phyloP scores from a whole-genome alignment of 2,329 filamentous ascomycete genomes.

The Colletotrichum sp. region DNA sequence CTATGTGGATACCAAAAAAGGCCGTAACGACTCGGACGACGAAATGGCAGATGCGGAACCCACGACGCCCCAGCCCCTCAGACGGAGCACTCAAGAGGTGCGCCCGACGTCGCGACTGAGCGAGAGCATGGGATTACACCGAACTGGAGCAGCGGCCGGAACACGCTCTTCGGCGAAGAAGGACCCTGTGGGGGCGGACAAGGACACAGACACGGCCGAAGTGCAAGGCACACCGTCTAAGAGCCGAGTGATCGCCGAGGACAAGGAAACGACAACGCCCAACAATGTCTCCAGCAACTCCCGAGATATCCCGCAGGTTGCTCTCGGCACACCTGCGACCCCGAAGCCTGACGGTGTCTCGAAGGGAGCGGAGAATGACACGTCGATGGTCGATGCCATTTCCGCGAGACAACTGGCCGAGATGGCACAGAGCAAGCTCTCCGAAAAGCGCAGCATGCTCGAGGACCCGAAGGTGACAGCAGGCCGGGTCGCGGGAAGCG shows the following conservation, averaged over 20 bases:
- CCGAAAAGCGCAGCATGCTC: not conserved
- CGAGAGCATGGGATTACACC: not conserved
- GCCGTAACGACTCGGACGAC: not conserved
- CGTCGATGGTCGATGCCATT: not conserved
- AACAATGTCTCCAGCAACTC: not conserved
- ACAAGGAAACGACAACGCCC: not conserved
- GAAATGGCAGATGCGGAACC: constrained; percentile 1
- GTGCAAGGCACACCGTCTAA: not conserved
- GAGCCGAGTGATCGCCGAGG: not conserved
- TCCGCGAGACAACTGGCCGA: not conserved
- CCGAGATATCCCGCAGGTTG: not conserved
- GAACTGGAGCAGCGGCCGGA: constrained; percentile 3
- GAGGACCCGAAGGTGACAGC: not conserved
- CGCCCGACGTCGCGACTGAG: constrained; percentile 2
- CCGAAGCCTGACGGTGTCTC: not conserved
- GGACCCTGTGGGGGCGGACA: not conserved
- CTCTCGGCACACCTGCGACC: not conserved
- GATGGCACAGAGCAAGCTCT: not conserved
- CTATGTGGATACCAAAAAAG: not conserved
- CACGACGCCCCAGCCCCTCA: not conserved
- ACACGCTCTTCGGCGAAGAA: constrained; percentile 8
- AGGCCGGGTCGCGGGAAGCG: not conserved
- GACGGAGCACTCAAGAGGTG: constrained; percentile 18
- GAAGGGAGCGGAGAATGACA: not conserved
- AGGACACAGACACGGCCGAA: constrained; percentile 4